These are phyloP conservation scores for Tephrocybe sp. DNA, from an alignment of 768 basidiomycete species.

Conservation along the genomic window DNA sequence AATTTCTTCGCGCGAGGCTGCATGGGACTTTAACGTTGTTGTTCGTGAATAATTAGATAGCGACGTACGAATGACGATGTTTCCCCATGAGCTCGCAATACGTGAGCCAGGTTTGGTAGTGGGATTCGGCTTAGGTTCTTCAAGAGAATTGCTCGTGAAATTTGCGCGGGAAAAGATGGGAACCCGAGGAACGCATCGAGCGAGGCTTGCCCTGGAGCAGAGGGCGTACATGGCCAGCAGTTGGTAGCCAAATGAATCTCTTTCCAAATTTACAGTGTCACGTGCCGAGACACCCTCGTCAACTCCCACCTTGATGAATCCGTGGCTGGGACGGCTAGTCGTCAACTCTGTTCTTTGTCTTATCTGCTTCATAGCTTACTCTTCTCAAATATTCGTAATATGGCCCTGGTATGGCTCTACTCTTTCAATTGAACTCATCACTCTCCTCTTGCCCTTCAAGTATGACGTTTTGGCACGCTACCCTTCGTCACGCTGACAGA, in stretches of 20 bases:
- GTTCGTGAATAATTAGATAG: background rate
- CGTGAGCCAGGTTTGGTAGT: constrained; percentile 10
- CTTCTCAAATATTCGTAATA: constrained; percentile 86
- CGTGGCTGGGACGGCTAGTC: constrained; percentile 56
- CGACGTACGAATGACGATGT: constrained; percentile 36
- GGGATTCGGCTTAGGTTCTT: background rate
- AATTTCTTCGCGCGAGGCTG: constrained; percentile 20
- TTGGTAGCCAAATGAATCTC: background rate
- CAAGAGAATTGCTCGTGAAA: constrained; percentile 4
- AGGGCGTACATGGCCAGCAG: constrained; percentile 13
- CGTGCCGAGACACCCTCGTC: background rate
- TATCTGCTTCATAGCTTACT: constrained; percentile 86
- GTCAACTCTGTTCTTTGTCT: constrained; percentile 70
- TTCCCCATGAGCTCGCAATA: constrained; percentile 22
- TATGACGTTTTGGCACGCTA: constrained; percentile 36
- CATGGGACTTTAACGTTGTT: background rate
- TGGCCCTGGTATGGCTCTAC: constrained; percentile 89
- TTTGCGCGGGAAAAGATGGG: constrained; percentile 8
- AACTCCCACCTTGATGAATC: constrained; percentile 29
- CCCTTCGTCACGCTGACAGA: constrained; percentile 8
- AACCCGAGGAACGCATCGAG: constrained; percentile 2
- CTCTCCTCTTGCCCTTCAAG: constrained; percentile 90
- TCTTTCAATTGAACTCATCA: constrained; percentile 71
- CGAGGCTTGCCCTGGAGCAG: constrained; percentile 8
- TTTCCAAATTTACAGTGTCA: constrained; percentile 10